A percentile compares a stretch with the other conserved stretches of the same genome.
These are phyloP conservation scores for Ophiostoma australiae DNA, from an alignment of 2,329 filamentous ascomycete genomes.

Conservation along the genomic window DNA sequence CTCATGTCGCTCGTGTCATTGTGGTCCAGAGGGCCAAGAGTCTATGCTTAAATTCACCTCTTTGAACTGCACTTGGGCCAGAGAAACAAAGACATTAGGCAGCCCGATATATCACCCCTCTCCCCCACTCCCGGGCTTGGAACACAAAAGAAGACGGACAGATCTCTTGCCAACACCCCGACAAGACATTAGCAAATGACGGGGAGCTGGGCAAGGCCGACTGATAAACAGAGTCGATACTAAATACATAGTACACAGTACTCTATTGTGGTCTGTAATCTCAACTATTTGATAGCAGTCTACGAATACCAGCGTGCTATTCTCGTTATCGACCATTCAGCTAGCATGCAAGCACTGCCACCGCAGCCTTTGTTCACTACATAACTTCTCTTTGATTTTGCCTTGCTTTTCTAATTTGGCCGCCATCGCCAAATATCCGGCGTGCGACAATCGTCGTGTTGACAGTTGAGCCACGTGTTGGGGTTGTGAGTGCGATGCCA, in stretches of 20 bases:
- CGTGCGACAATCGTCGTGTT: neutral
- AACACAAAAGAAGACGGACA: constrained; percentile 6
- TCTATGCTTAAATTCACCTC: neutral
- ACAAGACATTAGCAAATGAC: neutral
- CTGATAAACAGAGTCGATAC: no score
- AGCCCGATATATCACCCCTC: neutral
- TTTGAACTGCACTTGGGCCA: neutral
- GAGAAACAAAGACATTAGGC: neutral
- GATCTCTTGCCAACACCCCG: neutral
- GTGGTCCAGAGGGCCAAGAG: neutral
- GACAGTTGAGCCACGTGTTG: neutral
- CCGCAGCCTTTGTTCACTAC: neutral
- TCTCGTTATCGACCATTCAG: neutral
- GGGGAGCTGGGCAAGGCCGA: constrained; percentile 4
- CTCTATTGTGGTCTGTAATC: no score
- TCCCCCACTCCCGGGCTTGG: neutral
- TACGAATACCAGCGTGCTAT: neutral
- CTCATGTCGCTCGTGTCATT: no score
- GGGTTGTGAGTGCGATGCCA: neutral
- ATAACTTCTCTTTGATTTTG: neutral
- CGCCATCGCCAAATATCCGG: neutral
- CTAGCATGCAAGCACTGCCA: neutral
- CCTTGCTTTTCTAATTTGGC: neutral
- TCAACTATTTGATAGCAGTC: no score
- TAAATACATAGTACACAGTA: no score